These are phyloP conservation scores for Podila verticillata DNA, from an alignment of 192 early-diverging fungal species.

Conservation along the genomic window DNA sequence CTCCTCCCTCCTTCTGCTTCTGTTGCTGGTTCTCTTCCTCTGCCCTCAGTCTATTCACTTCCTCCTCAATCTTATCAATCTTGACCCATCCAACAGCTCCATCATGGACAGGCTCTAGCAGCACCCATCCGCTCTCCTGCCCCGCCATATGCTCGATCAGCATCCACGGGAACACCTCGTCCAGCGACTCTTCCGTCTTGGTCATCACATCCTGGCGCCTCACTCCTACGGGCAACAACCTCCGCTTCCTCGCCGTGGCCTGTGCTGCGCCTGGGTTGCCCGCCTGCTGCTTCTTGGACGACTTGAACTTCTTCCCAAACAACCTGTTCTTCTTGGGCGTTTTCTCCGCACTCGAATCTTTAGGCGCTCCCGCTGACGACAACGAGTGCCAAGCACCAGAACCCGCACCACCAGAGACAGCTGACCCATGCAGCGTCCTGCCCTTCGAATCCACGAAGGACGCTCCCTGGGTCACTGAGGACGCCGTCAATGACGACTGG, in stretches of 20 bases:
- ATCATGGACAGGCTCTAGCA: conserved; percentile 46
- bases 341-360: background rate
- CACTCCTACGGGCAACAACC: conserved; percentile 31
- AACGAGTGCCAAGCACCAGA: conserved; percentile 22
- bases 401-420: conserved; percentile 46
- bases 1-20: background rate
- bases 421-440: conserved; percentile 17
- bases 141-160: conserved; percentile 51
- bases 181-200: conserved; percentile 32
- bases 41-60: background rate
- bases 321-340: conserved; percentile 6
- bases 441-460: background rate
- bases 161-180: conserved; percentile 53
- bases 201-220: conserved; percentile 49
- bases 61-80: conserved; percentile 37
- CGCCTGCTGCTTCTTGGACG: background rate
- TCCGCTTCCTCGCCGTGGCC: background rate
- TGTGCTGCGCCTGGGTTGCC: background rate
- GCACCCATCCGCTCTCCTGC: conserved; percentile 44
- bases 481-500: background rate
- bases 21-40: conserved; percentile 1
- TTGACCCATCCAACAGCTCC: conserved; percentile 44
- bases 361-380: conserved; percentile 1
- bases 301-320: conserved; percentile 22
- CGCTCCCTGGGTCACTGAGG: background rate